A percentile compares a stretch with the other conserved stretches of the same genome.
Evolutionary conservation across 257 asterid species (phyloP).

Genomic region (Ophiorrhiza pumila): DNA sequence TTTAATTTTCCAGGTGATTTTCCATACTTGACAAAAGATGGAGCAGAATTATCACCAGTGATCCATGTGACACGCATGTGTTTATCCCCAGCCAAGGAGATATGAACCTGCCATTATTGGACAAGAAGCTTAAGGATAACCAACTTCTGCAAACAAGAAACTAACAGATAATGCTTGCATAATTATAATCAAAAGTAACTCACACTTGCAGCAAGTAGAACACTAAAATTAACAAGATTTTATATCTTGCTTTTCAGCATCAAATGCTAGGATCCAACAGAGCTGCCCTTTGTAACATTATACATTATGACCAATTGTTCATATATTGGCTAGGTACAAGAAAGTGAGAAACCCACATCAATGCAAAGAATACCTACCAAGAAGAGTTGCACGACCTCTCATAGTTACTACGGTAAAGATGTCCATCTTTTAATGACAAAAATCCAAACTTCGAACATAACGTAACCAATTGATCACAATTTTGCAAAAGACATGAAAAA

Average conservation of each 20-base stretch:
- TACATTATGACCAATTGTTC: not conserved
- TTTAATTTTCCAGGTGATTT: slow-evolving; percentile 57
- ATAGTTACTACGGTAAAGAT: no score
- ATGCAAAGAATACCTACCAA: not conserved
- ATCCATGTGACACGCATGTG: slow-evolving; percentile 77
- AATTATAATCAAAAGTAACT: not conserved
- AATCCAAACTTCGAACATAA: not conserved
- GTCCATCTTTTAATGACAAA: not conserved
- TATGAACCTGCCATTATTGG: slow-evolving; percentile 65
- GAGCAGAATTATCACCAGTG: slow-evolving; percentile 48
- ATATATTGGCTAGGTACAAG: not conserved
- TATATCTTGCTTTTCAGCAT: not conserved
- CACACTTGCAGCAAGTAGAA: not conserved
- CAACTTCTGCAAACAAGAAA: not conserved
- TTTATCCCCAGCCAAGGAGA: slow-evolving; percentile 80
- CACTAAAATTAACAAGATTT: not conserved
- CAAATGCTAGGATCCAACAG: not conserved
- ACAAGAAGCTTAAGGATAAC: no score
- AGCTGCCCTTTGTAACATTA: not conserved
- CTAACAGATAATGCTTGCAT: not conserved
- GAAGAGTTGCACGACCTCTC: not conserved
- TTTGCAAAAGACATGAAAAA: not conserved
- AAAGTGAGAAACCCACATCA: not conserved
- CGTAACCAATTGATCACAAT: not conserved
- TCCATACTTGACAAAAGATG: slow-evolving; percentile 72